Evolutionary conservation across 805 yeast species (phyloP).

Genomic region (Brettanomyces custersianus): DNA sequence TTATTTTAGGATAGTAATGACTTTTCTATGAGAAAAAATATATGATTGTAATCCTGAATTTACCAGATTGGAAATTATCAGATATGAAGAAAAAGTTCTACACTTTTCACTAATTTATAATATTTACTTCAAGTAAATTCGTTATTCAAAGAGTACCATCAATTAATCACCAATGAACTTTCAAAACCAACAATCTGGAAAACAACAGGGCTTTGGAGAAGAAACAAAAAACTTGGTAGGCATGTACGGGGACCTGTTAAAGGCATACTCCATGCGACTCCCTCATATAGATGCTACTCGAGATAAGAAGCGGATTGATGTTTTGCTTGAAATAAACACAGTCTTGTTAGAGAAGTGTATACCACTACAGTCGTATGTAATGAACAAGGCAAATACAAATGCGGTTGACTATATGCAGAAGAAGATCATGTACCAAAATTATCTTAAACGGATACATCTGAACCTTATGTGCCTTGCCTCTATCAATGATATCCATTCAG

Average conservation of each 20-base stretch:
- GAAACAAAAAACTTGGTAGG: constrained; percentile 5
- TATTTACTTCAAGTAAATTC: no score
- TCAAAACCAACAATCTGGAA: neutral
- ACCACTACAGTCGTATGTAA: constrained; percentile 18
- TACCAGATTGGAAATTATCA: no score
- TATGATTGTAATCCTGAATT: no score
- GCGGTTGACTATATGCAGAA: constrained; percentile 18
- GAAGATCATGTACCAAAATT: constrained; percentile 24
- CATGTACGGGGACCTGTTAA: constrained; percentile 14
- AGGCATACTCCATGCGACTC: constrained; percentile 20
- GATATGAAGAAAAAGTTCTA: no score
- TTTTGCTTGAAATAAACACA: constrained; percentile 27
- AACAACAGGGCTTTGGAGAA: neutral
- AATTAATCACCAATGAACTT: no score
- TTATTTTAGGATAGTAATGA: no score
- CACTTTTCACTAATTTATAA: no score
- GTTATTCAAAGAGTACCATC: no score
- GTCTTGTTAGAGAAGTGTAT: constrained; percentile 25
- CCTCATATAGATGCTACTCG: constrained; percentile 21
- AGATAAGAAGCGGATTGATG: constrained; percentile 26
- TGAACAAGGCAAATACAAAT: constrained; percentile 14
- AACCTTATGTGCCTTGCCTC: constrained; percentile 29
- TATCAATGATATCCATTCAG: constrained; percentile 27
- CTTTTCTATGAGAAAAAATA: no score
- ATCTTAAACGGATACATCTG: constrained; percentile 27